phyloP scores from a whole-genome alignment of 352 stramenopile genomes.

The Phytophthora melonis region DNA sequence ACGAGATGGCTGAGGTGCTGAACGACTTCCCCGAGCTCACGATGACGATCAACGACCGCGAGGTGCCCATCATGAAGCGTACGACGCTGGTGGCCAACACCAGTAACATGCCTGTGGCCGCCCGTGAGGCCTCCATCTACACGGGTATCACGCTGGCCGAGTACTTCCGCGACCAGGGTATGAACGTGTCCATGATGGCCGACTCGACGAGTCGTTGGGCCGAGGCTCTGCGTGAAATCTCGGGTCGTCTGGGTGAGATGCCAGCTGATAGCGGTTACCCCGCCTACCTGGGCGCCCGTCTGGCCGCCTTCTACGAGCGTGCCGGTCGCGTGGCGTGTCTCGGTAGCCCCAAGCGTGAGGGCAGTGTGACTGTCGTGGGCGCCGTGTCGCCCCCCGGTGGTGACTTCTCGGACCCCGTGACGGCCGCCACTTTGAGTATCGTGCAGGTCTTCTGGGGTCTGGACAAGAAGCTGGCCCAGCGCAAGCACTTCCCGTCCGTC shows the following conservation, averaged over 20 bases:
- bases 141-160: constrained; percentile 99
- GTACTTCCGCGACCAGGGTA: constrained; percentile 98
- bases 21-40: constrained; percentile 99
- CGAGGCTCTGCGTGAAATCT: constrained; percentile 99
- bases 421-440: constrained; percentile 98
- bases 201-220: constrained; percentile 99
- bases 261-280: constrained; percentile 97
- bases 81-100: constrained; percentile 99
- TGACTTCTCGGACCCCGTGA: constrained; percentile 99
- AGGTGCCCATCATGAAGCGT: constrained; percentile 99
- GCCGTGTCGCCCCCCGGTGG: constrained; percentile 98
- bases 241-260: constrained; percentile 99
- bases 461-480: constrained; percentile 99
- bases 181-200: constrained; percentile 99
- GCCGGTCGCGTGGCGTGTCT: constrained; percentile 98
- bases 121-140: constrained; percentile 99
- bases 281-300: constrained; percentile 98
- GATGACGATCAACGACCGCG: constrained; percentile 98
- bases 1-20: constrained; percentile 99
- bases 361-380: constrained; percentile 99
- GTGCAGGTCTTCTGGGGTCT: constrained; percentile 99
- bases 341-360: constrained; percentile 97
- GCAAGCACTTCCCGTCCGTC: constrained; percentile 99
- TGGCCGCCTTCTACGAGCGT: constrained; percentile 99
- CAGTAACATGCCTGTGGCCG: constrained; percentile 99